phyloP scores from a whole-genome alignment of 169 alveolate genomes.

The Plasmodium cynomolgi region DNA sequence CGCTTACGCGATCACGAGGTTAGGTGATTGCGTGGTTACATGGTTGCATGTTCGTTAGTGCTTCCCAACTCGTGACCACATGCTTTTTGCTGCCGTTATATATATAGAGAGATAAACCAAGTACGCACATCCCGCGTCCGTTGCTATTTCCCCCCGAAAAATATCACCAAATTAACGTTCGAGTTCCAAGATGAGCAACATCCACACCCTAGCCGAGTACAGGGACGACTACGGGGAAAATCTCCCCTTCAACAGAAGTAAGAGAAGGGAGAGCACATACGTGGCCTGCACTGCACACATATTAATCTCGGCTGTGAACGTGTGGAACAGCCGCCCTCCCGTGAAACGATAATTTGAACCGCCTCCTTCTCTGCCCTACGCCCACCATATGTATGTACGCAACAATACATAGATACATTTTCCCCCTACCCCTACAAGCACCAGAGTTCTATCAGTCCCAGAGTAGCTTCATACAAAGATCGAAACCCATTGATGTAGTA shows the following conservation, averaged over 20 bases:
- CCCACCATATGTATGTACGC: constrained; percentile 1
- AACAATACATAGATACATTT: background rate
- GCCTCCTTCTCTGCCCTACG: background rate
- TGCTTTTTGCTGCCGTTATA: background rate
- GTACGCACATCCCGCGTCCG: background rate
- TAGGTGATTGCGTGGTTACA: background rate
- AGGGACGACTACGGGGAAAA: constrained; percentile 56
- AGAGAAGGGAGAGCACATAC: background rate
- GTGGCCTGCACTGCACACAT: background rate
- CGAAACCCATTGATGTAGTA: constrained; percentile 72
- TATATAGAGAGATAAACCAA: background rate
- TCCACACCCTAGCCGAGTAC: constrained; percentile 72
- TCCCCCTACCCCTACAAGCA: constrained; percentile 20
- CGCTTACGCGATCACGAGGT: background rate
- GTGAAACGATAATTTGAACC: background rate
- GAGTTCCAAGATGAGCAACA: constrained; percentile 49
- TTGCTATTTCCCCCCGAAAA: background rate
- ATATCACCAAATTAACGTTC: background rate
- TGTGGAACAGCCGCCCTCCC: background rate
- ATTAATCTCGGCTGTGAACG: background rate
- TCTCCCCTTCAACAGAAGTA: constrained; percentile 70
- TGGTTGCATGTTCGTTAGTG: background rate
- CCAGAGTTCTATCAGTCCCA: constrained; percentile 64
- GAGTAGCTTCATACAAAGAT: constrained; percentile 71
- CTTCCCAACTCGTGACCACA: background rate